A percentile compares a stretch with the other conserved stretches of the same genome.
Evolutionary conservation across 495 filamentous ascomycete species (phyloP).

Genomic region (Elasticomyces elasticus): DNA sequence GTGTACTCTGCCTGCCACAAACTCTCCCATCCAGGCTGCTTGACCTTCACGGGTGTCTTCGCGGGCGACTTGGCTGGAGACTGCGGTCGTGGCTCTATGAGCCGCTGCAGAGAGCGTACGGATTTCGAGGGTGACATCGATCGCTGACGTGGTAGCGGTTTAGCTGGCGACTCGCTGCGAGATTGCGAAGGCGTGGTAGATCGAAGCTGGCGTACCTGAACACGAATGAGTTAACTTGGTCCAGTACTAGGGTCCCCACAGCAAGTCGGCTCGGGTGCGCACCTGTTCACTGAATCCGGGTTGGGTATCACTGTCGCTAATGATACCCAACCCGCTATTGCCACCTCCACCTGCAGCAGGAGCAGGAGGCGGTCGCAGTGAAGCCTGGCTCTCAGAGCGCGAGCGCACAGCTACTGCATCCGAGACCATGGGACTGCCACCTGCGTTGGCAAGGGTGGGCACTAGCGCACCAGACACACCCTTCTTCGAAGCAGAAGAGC

Average conservation of each 20-base stretch:
- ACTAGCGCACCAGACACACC: slow-evolving; percentile 23
- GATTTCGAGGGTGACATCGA: slow-evolving; percentile 19
- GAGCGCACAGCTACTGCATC: not conserved
- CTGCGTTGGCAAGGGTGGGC: slow-evolving; percentile 4
- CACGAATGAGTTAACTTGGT: not conserved
- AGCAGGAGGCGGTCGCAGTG: slow-evolving; percentile 5
- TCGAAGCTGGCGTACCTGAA: not conserved
- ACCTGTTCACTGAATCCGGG: slow-evolving; percentile 28
- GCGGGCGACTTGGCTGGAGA: slow-evolving; percentile 13
- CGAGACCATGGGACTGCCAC: not conserved
- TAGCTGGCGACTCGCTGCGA: slow-evolving; percentile 3
- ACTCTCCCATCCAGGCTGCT: slow-evolving; percentile 10
- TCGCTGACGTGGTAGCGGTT: slow-evolving; percentile 1
- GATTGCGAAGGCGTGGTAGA: too few relatives aligned
- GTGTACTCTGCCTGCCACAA: slow-evolving; percentile 18
- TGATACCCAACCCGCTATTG: slow-evolving; percentile 16
- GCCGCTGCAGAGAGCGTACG: slow-evolving; percentile 17
- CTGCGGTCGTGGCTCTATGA: slow-evolving; percentile 8
- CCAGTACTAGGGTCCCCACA: slow-evolving; percentile 32
- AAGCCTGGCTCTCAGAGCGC: slow-evolving; percentile 12
- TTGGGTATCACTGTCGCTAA: slow-evolving; percentile 17
- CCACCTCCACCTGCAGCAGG: not conserved
- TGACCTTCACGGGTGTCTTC: not conserved
- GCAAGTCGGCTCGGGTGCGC: slow-evolving; percentile 28
- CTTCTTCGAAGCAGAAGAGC: slow-evolving; percentile 66